Base-by-base conservation (phyloP, 306 rosid genomes). In the Casuarina cunninghamiana region DNA sequence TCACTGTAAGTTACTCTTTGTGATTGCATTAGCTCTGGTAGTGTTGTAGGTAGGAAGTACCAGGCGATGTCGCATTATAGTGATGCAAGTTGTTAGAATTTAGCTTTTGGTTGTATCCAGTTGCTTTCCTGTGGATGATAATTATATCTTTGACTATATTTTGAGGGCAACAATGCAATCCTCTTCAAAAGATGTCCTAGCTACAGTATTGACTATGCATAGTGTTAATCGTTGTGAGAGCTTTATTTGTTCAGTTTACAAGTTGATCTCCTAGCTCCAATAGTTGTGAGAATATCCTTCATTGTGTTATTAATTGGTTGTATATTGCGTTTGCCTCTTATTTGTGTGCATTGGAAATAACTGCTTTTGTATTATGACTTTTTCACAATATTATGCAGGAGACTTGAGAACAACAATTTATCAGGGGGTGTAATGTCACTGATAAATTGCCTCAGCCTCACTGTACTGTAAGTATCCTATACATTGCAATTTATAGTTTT, bases 391-490 rank as follows among this genome's bases (percentile, higher is more conserved):
- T 78, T n/a, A 80, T 82, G 16, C 80, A 96, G 99, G 98, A 91
- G 91, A 79, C 86, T 96, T 12, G 91, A 91, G 67, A 86, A 89
- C 87, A 96, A 96, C 87, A 88, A 91, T 61, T 79, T 96, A 78
- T 83, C 98, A 0, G 98, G 99, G 71, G 93, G 91, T 55, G 86
- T 96, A 68, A 73, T 69, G 26, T 85, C 93, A 11, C 87, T 96
- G 81, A 82, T 84, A 19, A 88, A 85, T 78, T 96, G 99, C 78
- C 88, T 84, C 44, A 96, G 96, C 75, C 99, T 96, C 49, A 73
- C 91, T 1, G 71, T 89, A 35, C 84, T 96, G 99, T 96, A 81
- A 85, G 98, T 84, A 15, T 51, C 8, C 53, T 63, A 62, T 37
- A 37, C 53, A 44, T 5, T 51, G 38, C 0, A 12, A 32, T 39